phyloP scores from a whole-genome alignment of 192 early-diverging fungal genomes.

The Backusella australiensis region DNA sequence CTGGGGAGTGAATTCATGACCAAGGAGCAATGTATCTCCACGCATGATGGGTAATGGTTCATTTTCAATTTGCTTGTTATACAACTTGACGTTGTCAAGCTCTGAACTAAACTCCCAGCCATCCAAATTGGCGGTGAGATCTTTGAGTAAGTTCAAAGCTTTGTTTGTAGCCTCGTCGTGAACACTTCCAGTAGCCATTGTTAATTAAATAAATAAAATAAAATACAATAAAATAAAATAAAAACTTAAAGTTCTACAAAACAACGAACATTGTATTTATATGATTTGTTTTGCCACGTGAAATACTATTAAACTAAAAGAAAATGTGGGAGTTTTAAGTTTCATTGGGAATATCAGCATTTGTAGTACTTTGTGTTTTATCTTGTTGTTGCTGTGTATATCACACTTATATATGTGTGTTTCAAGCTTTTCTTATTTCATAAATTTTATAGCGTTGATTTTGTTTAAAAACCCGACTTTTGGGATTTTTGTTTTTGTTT shows the following conservation, averaged over 20 bases:
- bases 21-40: constrained; percentile 44
- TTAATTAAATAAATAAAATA: background rate
- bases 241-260: background rate
- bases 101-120: constrained; percentile 51
- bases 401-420: too few relatives aligned
- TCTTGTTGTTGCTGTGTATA: too few relatives aligned
- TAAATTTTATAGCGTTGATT: too few relatives aligned
- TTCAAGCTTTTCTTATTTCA: too few relatives aligned
- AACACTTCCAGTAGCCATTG: background rate
- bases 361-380: background rate
- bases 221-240: background rate
- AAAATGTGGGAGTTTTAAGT: background rate
- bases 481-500: too few relatives aligned
- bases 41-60: constrained; percentile 46
- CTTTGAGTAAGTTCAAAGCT: constrained; percentile 40
- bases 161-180: background rate
- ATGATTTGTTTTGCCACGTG: background rate
- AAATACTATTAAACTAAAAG: background rate
- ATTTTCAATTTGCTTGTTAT: constrained; percentile 39
- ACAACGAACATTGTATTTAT: background rate
- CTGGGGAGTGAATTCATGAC: constrained; percentile 39
- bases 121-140: constrained; percentile 36
- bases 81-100: constrained; percentile 45
- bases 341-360: background rate
- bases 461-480: too few relatives aligned